phyloP scores from a whole-genome alignment of 2,329 filamentous ascomycete genomes.

The Paraconiothyrium sp. region DNA sequence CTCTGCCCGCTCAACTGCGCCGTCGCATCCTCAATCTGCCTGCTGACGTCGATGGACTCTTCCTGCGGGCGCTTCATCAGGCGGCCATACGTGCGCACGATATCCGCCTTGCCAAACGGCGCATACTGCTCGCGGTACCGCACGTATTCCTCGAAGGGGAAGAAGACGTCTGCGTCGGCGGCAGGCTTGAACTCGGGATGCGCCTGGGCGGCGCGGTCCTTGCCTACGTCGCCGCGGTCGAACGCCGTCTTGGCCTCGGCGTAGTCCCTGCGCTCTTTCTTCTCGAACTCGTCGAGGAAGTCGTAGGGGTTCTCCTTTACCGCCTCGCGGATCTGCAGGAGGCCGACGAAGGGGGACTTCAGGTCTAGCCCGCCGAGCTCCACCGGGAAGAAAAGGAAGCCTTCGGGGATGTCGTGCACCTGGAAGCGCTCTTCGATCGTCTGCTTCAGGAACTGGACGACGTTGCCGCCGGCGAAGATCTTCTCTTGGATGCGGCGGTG shows the following conservation, averaged over 20 bases:
- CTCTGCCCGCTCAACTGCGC: constrained; percentile 29
- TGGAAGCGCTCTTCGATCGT: constrained; percentile 64
- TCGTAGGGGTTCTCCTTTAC: constrained; percentile 48
- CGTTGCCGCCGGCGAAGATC: constrained; percentile 54
- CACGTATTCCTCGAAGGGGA: constrained; percentile 39
- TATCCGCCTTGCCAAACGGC: constrained; percentile 19
- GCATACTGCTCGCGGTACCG: constrained; percentile 32
- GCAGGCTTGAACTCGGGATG: constrained; percentile 26
- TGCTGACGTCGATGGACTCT: constrained; percentile 30
- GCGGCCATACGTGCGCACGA: constrained; percentile 27
- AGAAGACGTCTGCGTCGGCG: constrained; percentile 30
- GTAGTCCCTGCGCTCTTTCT: constrained; percentile 50
- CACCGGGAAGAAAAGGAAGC: constrained; percentile 63
- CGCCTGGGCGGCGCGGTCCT: constrained; percentile 11
- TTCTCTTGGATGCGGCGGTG: constrained; percentile 60
- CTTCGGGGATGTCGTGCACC: constrained; percentile 58
- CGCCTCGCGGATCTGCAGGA: constrained; percentile 55
- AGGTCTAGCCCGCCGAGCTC: constrained; percentile 62
- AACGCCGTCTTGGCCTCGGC: constrained; percentile 40
- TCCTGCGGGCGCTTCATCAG: constrained; percentile 35
- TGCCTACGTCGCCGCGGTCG: constrained; percentile 29
- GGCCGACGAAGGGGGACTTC: constrained; percentile 60
- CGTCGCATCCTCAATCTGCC: constrained; percentile 33
- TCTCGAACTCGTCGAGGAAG: constrained; percentile 54
- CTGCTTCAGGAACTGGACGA: constrained; percentile 53